These are phyloP conservation scores for Silene latifolia DNA, from an alignment of 148 eudicot genomes.

Conservation along the genomic window DNA sequence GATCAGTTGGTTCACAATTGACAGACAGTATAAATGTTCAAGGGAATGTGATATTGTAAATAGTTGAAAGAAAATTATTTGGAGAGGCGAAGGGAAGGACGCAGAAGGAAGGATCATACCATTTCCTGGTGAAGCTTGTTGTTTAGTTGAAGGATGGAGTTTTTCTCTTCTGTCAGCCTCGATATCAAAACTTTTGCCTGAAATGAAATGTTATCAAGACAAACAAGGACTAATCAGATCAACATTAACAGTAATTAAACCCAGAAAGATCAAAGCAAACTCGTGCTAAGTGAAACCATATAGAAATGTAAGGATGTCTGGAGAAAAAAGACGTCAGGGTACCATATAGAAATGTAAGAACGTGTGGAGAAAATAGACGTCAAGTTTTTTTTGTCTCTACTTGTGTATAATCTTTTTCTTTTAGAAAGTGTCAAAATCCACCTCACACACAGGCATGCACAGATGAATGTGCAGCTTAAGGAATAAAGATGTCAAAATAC, in stretches of 20 bases:
- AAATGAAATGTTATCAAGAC: constrained; percentile 12
- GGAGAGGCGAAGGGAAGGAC: neutral
- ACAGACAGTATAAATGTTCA: neutral
- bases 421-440: neutral
- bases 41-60: neutral
- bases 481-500: neutral
- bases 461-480: neutral
- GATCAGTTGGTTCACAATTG: neutral
- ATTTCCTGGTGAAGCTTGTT: constrained; percentile 71
- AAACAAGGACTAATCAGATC: neutral
- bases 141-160: constrained; percentile 53
- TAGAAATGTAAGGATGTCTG: too few relatives aligned
- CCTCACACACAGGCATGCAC: neutral
- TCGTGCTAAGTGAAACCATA: neutral
- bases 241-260: neutral
- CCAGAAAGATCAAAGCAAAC: neutral
- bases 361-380: neutral
- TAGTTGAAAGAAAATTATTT: neutral
- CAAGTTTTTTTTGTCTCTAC: neutral
- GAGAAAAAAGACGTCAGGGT: too few relatives aligned
- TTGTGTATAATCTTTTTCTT: neutral
- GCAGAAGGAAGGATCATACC: constrained; percentile 39
- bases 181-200: constrained; percentile 55
- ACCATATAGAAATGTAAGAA: too few relatives aligned
- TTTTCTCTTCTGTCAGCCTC: constrained; percentile 71